Percentiles rank a stretch among this genome's conserved stretches.
Evolutionary conservation across 805 yeast species (phyloP).

Genomic region (Schizosaccharomyces octosporus): DNA sequence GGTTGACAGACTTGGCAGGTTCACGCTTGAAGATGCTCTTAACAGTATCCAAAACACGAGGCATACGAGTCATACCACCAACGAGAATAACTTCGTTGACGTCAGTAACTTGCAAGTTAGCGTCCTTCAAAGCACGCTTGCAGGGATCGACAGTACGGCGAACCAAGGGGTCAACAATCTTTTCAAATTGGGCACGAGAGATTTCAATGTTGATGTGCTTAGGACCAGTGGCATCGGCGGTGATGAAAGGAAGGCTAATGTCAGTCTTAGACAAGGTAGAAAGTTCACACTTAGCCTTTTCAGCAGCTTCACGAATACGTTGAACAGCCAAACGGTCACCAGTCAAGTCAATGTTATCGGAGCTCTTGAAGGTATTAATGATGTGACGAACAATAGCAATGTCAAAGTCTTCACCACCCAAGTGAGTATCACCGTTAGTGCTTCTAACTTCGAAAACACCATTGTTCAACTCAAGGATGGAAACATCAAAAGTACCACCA

Average conservation of each 20-base stretch:
- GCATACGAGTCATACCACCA: constrained; percentile 87
- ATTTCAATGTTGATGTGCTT: constrained; percentile 51
- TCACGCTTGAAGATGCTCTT: constrained; percentile 53
- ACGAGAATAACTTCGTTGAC: constrained; percentile 62
- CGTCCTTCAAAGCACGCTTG: constrained; percentile 63
- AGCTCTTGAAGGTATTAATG: constrained; percentile 53
- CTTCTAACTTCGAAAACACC: constrained; percentile 96
- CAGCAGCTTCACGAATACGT: constrained; percentile 70
- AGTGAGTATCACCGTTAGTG: constrained; percentile 85
- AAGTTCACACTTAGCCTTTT: constrained; percentile 70
- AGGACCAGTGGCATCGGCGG: constrained; percentile 67
- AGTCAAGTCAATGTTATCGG: constrained; percentile 38
- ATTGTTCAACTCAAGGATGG: constrained; percentile 85
- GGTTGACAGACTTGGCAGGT: constrained; percentile 81
- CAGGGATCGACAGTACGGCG: constrained; percentile 54
- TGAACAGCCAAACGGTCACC: constrained; percentile 57
- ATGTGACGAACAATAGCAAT: constrained; percentile 67
- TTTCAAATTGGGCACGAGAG: constrained; percentile 43
- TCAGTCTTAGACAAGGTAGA: constrained; percentile 49
- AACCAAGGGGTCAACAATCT: constrained; percentile 40
- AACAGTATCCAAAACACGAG: constrained; percentile 59
- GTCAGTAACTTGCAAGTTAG: constrained; percentile 38
- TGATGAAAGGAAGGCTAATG: constrained; percentile 62
- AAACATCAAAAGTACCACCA: constrained; percentile 97
- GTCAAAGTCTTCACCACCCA: constrained; percentile 85